phyloP scores from a whole-genome alignment of 371 early-diverging fungal genomes.

The Lichtheimia ornata region DNA sequence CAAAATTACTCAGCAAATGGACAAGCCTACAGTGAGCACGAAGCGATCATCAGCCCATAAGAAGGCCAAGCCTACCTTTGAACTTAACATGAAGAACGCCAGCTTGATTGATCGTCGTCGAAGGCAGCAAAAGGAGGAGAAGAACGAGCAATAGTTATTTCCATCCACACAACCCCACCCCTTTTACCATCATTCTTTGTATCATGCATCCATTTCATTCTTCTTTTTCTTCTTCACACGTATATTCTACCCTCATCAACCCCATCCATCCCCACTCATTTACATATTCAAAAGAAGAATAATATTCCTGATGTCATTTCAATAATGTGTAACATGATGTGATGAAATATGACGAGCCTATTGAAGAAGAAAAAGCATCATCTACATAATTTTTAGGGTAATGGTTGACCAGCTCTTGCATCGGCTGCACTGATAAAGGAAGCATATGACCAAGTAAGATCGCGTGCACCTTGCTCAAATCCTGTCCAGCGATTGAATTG shows the following conservation, averaged over 20 bases:
- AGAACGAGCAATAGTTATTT: not conserved
- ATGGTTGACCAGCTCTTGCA: conserved; percentile 5
- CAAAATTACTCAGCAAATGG: conserved; percentile 7
- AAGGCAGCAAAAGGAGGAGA: conserved; percentile 28
- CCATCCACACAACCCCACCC: too few relatives aligned
- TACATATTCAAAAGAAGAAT: too few relatives aligned
- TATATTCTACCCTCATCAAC: too few relatives aligned
- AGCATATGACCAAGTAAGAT: conserved; percentile 81
- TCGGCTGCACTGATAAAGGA: conserved; percentile 52
- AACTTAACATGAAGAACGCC: conserved; percentile 59
- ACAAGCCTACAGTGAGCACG: conserved; percentile 1
- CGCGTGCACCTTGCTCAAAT: conserved; percentile 61
- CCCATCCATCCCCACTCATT: too few relatives aligned
- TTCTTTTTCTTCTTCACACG: too few relatives aligned
- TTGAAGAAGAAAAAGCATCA: not conserved
- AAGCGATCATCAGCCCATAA: conserved; percentile 5
- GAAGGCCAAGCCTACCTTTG: conserved; percentile 31
- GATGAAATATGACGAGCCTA: too few relatives aligned
- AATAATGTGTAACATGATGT: too few relatives aligned
- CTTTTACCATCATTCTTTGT: too few relatives aligned
- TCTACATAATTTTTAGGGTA: not conserved
- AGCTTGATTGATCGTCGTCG: conserved; percentile 55
- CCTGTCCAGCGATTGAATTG: conserved; percentile 66
- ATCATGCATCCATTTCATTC: too few relatives aligned
- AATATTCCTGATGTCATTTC: too few relatives aligned